Evolutionary conservation across 1,139 yeast species (phyloP), one percentile per base, ranked within the genome.

Genomic region (Candida sp.): DNA sequence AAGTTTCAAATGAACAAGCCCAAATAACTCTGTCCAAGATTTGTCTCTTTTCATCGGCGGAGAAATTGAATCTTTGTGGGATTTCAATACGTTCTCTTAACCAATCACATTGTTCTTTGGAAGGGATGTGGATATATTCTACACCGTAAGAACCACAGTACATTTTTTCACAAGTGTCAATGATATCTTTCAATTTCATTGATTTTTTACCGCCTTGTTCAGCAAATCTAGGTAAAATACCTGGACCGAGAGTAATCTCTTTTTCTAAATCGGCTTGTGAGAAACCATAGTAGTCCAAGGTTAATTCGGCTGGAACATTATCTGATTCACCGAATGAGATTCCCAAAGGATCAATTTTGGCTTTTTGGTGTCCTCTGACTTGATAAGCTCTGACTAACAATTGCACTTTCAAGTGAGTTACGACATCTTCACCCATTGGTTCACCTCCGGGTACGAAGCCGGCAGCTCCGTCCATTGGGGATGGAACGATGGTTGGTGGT

Each of bases 21-120:
- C 99, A 95, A 67, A 93, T 89, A 62, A 93, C 75, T 66, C 99
- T 85, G 68, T 93, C 99, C 61, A 95, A 78, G 57, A 93, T 93
- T 68, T 95, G 96, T 73, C 97, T 84, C 77, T 93, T 93, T 73
- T 91, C 90, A 64, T 93, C 98, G 39, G 81, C 72, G 41, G 88
- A 74, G 74, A 83, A 95, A 64, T 85, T 79, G 76, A 71, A 91
- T 38, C 98, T 97, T 43, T 73, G 68, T 51, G 98, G 97, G 55
- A 91, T 88, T 72, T 93, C 99, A 53, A 95, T 79, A 67, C 97
- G 81, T 70, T 90, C 96, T 75, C 99, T 86, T 63, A 93, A 81
- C 99, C 99, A 93, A 68, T 93, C 97, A 75, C 98, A 95, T 70
- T 87, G 87, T 58, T 82, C 89, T 67, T 95, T 86, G 45, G 96